Evolutionary conservation across 169 alveolate genomes (phyloP), one percentile per base, ranked within the genome.

Genomic region (Eimeria tenella): DNA sequence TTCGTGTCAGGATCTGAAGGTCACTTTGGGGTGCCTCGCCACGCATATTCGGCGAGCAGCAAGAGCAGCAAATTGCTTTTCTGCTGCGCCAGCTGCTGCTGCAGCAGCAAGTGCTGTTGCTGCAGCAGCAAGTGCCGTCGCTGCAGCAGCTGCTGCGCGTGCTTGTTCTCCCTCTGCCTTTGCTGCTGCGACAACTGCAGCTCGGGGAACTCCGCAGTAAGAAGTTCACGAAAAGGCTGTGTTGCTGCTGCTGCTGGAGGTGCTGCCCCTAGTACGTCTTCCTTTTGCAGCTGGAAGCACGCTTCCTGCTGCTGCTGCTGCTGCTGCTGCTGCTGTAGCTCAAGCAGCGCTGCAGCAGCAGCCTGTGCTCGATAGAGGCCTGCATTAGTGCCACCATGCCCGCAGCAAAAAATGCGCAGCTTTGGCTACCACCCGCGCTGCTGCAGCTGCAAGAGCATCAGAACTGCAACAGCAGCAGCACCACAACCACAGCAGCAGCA

Each of bases 271-370:
- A 70, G 25, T 79, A 19, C 88, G 42, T 31, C 42, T 31, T 31
- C 42, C 42, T 31, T 31, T 31, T 52, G 63, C 63, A 9, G 65
- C 86, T 75, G 49, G 50, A n/a, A 50, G n/a, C 23, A 11, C 1
- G 65, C 50, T n/a, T 77, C 73, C 65, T 58, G 90, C 49, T 83
- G 60, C 58, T 17, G 77, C 19, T 31, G 62, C 60, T 19, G 50
- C 49, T 60, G 77, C 77, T 83, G 90, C 75, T 42, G 90, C 10
- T 52, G 90, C 90, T 56, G 90, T 75, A 58, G 90, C 9, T 17
- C 42, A 4, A 83, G 90, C 42, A 58, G 62, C 60, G 58, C 60
- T 13, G 75, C 75, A 50, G 90, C 90, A 9, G 88, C 90, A 31
- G 77, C 58, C 10, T 60, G 90, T 19, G 25, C 60, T 5, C 90